Evolutionary conservation across 2,329 filamentous ascomycete species (phyloP).

Genomic region (Helminthosporium solani): DNA sequence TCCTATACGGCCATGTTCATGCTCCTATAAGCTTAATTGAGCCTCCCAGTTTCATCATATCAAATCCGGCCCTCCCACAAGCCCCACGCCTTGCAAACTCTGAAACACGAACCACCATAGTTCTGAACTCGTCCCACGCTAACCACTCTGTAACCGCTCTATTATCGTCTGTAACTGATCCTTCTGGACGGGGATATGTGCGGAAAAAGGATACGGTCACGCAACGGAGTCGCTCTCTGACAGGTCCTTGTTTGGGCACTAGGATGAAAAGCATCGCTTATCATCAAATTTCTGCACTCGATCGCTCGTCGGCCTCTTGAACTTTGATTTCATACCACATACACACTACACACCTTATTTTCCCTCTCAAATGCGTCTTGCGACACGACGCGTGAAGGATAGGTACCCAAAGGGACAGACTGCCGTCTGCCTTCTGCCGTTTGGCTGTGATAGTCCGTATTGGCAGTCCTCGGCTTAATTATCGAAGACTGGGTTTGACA

Average conservation of each 20-base stretch:
- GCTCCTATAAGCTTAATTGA: not conserved
- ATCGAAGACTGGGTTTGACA: not conserved
- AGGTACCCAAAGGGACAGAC: too few relatives aligned
- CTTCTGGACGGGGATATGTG: not conserved
- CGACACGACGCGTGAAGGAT: too few relatives aligned
- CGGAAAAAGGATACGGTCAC: constrained; percentile 3
- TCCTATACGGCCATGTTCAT: not conserved
- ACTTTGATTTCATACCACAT: not conserved
- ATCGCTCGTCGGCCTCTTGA: not conserved
- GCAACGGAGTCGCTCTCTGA: constrained; percentile 1
- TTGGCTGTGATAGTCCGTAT: too few relatives aligned
- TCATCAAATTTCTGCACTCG: not conserved
- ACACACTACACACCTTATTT: too few relatives aligned
- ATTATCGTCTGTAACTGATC: constrained; percentile 16
- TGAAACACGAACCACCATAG: constrained; percentile 32
- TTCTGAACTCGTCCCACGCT: constrained; percentile 6
- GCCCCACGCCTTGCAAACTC: constrained; percentile 2
- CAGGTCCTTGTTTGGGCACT: constrained; percentile 1
- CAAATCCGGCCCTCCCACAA: constrained; percentile 1
- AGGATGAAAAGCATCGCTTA: constrained; percentile 2
- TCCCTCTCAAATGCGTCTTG: too few relatives aligned
- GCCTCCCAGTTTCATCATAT: constrained; percentile 12
- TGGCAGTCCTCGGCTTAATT: not conserved
- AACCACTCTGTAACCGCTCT: constrained; percentile 11
- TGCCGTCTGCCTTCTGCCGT: too few relatives aligned